Base-by-base conservation (phyloP, 306 rosid genomes). In the Citrullus mucosospermus region DNA sequence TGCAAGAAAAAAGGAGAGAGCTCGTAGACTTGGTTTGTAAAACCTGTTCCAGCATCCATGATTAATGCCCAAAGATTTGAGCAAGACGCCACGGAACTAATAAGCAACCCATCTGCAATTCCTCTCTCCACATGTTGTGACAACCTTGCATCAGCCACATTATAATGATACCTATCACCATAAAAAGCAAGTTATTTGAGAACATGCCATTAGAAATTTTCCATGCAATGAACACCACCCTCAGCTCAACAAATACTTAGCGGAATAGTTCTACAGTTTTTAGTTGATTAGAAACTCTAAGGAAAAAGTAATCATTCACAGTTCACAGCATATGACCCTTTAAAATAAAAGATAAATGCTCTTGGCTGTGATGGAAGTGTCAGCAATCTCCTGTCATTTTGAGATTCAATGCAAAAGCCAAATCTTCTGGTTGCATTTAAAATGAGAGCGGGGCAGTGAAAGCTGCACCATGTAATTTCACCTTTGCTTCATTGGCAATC, bases 1-100 rank as follows among this genome's bases (percentile, higher is more conserved):
- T 90, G 96, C 81, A 94, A 85, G 88, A 94, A 94, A 63, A 83
- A 84, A 10, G 97, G 91, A 0, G 96, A 92, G 76, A 92, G 81
- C 85, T 94, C 93, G 81, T 89, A 89, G 78, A 92, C 93, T 90
- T 94, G 98, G 83, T 17, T 77, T 1, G 94, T 77, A 84, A 90
- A 94, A 82, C 92, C 92, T 76, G 98, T 94, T 83, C 97, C 97
- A 56, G 97, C 97, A 77, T 94, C 98, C 98, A 94, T 94, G 77
- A 94, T 94, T 72, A 94, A 96, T 43, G 98, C 97, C 98, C 98
- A 94, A 34, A 92, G 94, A 89, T 89, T 90, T 80, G 97, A 87
- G 81, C 97, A 92, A 53, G 97, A 94, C 32, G 97, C 83, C 77
- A 94, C 98, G 57, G 97, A 94, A 79, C 94, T 92, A 68, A 94